Conservation (phyloP, 306 rosid genomes). For the Neltuma alba region DNA sequence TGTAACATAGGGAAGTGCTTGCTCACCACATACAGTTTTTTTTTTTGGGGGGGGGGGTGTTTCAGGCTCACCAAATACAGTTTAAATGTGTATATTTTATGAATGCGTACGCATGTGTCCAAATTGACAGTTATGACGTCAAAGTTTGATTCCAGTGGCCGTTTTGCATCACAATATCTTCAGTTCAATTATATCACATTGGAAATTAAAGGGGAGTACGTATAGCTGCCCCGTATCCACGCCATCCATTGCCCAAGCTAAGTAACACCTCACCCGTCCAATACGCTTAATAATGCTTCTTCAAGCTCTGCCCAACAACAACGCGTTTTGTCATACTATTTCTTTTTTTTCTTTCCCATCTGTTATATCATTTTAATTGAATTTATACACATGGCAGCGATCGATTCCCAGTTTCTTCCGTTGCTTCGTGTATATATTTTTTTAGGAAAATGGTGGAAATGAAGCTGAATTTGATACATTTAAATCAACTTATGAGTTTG, state of each 20-base stretch:
- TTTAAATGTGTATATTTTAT: background rate
- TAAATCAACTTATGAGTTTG: too few species aligned
- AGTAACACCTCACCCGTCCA: conserved; percentile 23
- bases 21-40: too few species aligned
- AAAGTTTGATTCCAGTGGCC: conserved; percentile 43
- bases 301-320: conserved; percentile 8
- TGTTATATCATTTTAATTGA: too few species aligned
- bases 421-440: too few species aligned
- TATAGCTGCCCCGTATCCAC: conserved; percentile 21
- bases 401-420: too few species aligned
- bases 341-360: too few species aligned
- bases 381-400: too few species aligned
- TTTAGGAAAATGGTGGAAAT: too few species aligned
- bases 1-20: too few species aligned
- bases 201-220: background rate
- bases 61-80: background rate
- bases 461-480: too few species aligned
- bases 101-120: background rate
- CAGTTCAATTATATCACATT: background rate
- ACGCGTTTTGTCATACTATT: too few species aligned
- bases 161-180: conserved; percentile 35
- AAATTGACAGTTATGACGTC: conserved; percentile 48
- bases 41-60: too few species aligned
- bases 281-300: conserved; percentile 27
- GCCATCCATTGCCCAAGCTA: conserved; percentile 1